A percentile compares a stretch with the other conserved stretches of the same genome.
These are phyloP conservation scores for Buxus sempervirens DNA, from an alignment of 164 flowering plant species.

Conservation along the genomic window DNA sequence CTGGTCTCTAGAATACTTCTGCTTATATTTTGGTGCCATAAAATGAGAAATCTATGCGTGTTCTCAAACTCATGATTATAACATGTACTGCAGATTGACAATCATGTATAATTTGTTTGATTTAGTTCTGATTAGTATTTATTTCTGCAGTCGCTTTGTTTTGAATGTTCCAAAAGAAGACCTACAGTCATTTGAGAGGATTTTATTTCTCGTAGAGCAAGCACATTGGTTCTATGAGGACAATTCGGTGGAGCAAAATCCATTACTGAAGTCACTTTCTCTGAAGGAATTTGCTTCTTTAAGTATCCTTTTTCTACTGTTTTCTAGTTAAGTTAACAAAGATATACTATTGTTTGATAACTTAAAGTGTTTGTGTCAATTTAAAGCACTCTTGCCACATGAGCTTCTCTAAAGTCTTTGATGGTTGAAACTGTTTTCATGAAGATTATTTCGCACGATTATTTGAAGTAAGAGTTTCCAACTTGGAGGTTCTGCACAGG, in stretches of 20 bases:
- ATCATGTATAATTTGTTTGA: neutral
- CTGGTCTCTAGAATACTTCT: too few relatives aligned
- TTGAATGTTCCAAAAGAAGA: constrained; percentile 96
- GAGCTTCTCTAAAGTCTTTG: neutral
- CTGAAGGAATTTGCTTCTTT: constrained; percentile 89
- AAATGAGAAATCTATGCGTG: too few relatives aligned
- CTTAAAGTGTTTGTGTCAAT: neutral
- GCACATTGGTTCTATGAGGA: constrained; percentile 99
- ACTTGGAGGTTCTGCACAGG: too few relatives aligned
- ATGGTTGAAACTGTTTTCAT: neutral
- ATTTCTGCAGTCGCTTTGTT: constrained; percentile 81
- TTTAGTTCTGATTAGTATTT: neutral
- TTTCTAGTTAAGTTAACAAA: neutral
- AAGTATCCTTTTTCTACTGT: constrained; percentile 59
- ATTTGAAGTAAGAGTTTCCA: too few relatives aligned
- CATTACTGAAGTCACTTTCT: constrained; percentile 77
- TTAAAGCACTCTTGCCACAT: neutral
- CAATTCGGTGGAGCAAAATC: constrained; percentile 87
- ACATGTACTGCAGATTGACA: too few relatives aligned
- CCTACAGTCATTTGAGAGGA: constrained; percentile 90
- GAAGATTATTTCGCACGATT: neutral
- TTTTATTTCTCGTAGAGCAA: constrained; percentile 92
- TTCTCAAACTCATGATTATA: too few relatives aligned
- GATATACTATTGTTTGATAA: neutral
- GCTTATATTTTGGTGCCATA: too few relatives aligned